Evolutionary conservation across 192 early-diverging fungal genomes (phyloP), one percentile per base, ranked within the genome.

Genomic region (Coemansia sp.): DNA sequence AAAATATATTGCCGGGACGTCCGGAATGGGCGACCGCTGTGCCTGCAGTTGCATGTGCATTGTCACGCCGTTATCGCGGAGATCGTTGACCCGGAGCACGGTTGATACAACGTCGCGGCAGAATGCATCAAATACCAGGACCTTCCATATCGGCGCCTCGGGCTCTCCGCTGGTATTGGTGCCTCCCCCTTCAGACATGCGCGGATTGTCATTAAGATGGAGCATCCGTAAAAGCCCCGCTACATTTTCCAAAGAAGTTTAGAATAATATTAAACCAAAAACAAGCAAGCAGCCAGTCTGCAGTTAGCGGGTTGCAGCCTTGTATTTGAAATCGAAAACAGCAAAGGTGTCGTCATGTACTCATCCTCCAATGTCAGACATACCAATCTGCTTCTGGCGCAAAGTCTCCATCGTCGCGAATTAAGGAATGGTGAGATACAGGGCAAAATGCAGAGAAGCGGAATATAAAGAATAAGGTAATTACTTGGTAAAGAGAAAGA

Each of bases 1-100:
- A 85, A 99, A 96, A 77, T 99, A 99, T 47, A 99, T 85, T 6
- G 95, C 95, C 9, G 98, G 98, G 5, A 98, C 98, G 75, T 99
- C 97, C 0, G 94, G 86, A 56, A 99, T 92, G 8, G 95, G 82
- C 60, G 93, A 91, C 53, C 98, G 85, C 45, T 95, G 92, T 42
- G 88, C 86, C 52, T 85, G 87, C 45, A 99, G 79, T 8, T 88
- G 87, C 98, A 99, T 98, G 68, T 99, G 96, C 43, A 99, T 93
- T 0, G 98, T 99, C 21, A 99, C 88, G 41, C 98, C 98, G 76
- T 92, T 90, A 59, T 96, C 94, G 40, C 98, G 89, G 64, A 99
- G 85, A 74, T 99, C 94, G 74, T 93, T 95, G 7, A 99, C 93
- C 56, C 94, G 93, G 53, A 98, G 84, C 11, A 98, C 87, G n/a